Percentiles rank a stretch among this genome's conserved stretches.
Evolutionary conservation across 352 stramenopile genomes (phyloP).

Genomic region (Globisporangium cylindrosporum): DNA sequence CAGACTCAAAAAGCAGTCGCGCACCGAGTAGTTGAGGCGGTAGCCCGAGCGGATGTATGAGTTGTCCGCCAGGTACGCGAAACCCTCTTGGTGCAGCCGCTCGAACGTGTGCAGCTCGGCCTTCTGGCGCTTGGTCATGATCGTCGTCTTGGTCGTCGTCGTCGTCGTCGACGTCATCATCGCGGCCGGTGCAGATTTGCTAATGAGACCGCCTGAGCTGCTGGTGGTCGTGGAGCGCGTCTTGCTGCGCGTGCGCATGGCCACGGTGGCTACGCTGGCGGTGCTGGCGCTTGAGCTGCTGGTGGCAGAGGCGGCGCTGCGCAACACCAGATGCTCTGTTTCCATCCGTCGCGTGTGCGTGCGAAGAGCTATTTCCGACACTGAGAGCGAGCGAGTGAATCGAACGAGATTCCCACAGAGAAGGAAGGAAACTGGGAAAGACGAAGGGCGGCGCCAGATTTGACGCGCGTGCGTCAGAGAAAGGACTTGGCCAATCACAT

Average conservation of each 20-base stretch:
- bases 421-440: background rate
- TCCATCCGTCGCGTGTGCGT: slow-evolving; percentile 11
- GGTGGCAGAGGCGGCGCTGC: slow-evolving; percentile 2
- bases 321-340: slow-evolving; percentile 19
- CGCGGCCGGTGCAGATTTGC: background rate
- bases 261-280: slow-evolving; percentile 8
- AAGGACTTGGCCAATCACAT: slow-evolving; percentile 15
- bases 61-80: slow-evolving; percentile 81
- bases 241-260: slow-evolving; percentile 22
- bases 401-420: background rate
- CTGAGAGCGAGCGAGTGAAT: background rate
- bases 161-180: slow-evolving; percentile 10
- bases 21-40: slow-evolving; percentile 77
- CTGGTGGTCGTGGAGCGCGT: slow-evolving; percentile 12
- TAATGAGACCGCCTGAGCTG: background rate
- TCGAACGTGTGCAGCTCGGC: slow-evolving; percentile 68
- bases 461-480: slow-evolving; percentile 17
- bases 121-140: slow-evolving; percentile 3
- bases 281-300: slow-evolving; percentile 8
- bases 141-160: slow-evolving; percentile 15
- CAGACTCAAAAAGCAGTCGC: slow-evolving; percentile 74
- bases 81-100: slow-evolving; percentile 72
- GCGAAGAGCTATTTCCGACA: slow-evolving; percentile 13
- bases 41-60: slow-evolving; percentile 87
- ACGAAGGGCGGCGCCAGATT: background rate